Percentiles rank a stretch among this genome's conserved stretches.
These are phyloP conservation scores for Eutypella sp. DNA, from an alignment of 2,329 filamentous ascomycete species.

Conservation along the genomic window DNA sequence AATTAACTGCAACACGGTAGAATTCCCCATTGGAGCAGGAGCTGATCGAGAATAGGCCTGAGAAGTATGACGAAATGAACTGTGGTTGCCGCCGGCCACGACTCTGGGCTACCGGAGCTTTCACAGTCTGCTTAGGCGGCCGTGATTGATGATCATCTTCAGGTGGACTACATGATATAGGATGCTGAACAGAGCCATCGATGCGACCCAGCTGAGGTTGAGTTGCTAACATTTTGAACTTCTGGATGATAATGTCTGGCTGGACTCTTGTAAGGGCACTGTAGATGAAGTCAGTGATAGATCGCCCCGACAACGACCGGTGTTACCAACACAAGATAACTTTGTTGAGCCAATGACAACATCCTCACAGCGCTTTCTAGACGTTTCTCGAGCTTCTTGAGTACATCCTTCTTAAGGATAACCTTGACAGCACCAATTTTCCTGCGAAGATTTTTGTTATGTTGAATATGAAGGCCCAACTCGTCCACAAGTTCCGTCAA, in stretches of 20 bases:
- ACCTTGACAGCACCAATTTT: conserved; percentile 7
- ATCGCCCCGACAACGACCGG: background rate
- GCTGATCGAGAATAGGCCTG: background rate
- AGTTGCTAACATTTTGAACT: conserved; percentile 4
- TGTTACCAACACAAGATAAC: conserved; percentile 16
- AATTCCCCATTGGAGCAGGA: background rate
- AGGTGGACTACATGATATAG: background rate
- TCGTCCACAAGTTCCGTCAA: conserved; percentile 15
- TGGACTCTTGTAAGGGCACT: conserved; percentile 13
- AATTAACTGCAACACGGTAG: background rate
- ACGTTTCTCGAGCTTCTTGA: conserved; percentile 12
- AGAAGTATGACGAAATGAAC: background rate
- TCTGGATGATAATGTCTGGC: conserved; percentile 15
- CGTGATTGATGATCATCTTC: background rate
- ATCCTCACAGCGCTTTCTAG: conserved; percentile 16
- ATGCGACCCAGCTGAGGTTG: background rate
- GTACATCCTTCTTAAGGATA: conserved; percentile 15
- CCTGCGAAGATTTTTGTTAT: background rate
- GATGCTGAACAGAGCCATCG: background rate
- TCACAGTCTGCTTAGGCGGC: background rate
- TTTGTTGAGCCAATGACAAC: conserved; percentile 14
- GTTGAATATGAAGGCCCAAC: conserved; percentile 9
- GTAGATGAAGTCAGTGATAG: conserved; percentile 1
- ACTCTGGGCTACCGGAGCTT: background rate
- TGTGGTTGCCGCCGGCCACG: background rate